These are phyloP conservation scores for Globisporangium middletonii DNA, from an alignment of 352 stramenopile genomes.

Conservation along the genomic window DNA sequence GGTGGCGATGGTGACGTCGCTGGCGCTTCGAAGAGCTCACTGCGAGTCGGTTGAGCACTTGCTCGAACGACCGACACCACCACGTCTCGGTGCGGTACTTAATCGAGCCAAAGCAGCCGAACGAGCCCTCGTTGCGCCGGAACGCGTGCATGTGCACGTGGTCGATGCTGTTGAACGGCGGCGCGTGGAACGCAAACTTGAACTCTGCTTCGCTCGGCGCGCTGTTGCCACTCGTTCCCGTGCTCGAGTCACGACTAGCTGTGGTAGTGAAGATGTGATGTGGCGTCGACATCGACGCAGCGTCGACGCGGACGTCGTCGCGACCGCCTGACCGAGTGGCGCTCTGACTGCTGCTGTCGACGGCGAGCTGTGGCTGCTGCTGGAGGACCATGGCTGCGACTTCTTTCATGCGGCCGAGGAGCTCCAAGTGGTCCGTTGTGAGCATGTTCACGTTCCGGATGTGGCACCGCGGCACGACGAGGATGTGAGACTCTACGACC, in stretches of 20 bases:
- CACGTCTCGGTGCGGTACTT: slow-evolving; percentile 85
- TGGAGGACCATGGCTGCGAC: slow-evolving; percentile 50
- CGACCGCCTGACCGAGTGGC: background rate
- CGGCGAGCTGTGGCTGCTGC: slow-evolving; percentile 6
- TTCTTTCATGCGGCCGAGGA: slow-evolving; percentile 66
- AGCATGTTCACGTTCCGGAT: slow-evolving; percentile 85
- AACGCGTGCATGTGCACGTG: slow-evolving; percentile 89
- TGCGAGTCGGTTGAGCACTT: slow-evolving; percentile 51
- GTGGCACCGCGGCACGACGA: slow-evolving; percentile 78
- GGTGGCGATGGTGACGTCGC: background rate
- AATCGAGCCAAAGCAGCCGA: slow-evolving; percentile 63
- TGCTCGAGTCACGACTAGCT: background rate
- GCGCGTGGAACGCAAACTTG: slow-evolving; percentile 80
- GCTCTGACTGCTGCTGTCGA: background rate
- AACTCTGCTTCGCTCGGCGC: slow-evolving; percentile 32
- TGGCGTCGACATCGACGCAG: background rate
- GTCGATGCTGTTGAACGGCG: slow-evolving; percentile 88
- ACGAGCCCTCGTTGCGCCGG: slow-evolving; percentile 41
- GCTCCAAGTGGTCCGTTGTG: slow-evolving; percentile 40
- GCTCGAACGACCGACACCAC: slow-evolving; percentile 81
- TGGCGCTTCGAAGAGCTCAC: slow-evolving; percentile 1
- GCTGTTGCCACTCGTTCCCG: background rate
- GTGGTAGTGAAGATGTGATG: background rate
- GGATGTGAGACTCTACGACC: slow-evolving; percentile 65
- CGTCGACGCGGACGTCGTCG: too few species aligned